Evolutionary conservation across 768 basidiomycete genomes (phyloP).

Genomic region (Tricholoma furcatifolium): DNA sequence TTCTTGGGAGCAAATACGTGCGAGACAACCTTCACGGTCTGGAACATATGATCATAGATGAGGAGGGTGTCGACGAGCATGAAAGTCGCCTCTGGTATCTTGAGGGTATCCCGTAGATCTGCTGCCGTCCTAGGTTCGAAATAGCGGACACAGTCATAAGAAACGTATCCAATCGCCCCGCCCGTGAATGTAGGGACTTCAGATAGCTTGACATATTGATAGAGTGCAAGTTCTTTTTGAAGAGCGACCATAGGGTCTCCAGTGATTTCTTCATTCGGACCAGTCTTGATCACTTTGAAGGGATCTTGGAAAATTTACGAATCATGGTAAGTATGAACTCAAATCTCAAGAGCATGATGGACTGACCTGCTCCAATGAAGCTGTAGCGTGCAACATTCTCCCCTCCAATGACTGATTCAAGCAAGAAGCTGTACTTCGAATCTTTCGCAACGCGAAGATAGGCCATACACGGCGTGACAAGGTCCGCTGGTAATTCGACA

Average conservation of each 20-base stretch:
- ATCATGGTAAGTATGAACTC: not conserved
- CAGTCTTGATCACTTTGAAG: conserved; percentile 87
- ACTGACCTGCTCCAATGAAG: conserved; percentile 90
- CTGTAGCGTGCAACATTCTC: conserved; percentile 93
- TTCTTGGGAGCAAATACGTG: conserved; percentile 87
- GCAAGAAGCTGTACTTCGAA: conserved; percentile 90
- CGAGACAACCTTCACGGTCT: conserved; percentile 92
- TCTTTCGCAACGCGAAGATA: conserved; percentile 92
- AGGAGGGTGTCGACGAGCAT: conserved; percentile 96
- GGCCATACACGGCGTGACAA: conserved; percentile 95
- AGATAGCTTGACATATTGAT: conserved; percentile 89
- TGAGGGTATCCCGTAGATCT: conserved; percentile 70
- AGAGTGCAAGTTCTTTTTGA: conserved; percentile 81
- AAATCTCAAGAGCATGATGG: not conserved
- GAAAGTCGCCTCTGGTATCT: conserved; percentile 94
- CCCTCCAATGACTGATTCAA: conserved; percentile 90
- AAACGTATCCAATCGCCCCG: conserved; percentile 95
- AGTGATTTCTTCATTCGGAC: conserved; percentile 74
- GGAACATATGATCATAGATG: conserved; percentile 96
- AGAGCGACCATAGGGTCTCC: conserved; percentile 88
- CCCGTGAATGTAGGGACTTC: conserved; percentile 95
- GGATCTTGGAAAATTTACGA: conserved; percentile 60
- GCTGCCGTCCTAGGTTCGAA: conserved; percentile 93
- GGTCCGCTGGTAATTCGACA: conserved; percentile 90
- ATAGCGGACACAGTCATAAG: conserved; percentile 94